Percentiles rank a stretch among this genome's conserved stretches.
These are phyloP conservation scores for Puccinia horiana DNA, from an alignment of 1,284 basidiomycete species.

Conservation along the genomic window DNA sequence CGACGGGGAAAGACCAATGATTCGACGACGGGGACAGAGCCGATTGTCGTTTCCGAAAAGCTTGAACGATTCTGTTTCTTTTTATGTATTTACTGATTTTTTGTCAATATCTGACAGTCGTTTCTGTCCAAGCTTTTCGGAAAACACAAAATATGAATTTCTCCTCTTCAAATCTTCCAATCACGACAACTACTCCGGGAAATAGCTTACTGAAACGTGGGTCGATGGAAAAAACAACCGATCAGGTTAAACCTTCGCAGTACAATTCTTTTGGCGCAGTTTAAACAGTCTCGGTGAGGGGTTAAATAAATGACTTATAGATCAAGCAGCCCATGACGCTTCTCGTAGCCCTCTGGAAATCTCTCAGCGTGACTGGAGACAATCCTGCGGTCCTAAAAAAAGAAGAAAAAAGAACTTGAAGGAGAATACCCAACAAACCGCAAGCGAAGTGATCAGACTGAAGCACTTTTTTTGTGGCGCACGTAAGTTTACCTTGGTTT, in stretches of 20 bases:
- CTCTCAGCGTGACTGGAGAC: neutral
- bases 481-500: neutral
- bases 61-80: no score
- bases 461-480: neutral
- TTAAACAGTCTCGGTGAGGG: neutral
- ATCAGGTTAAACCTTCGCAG: neutral
- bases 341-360: neutral
- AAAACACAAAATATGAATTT: no score
- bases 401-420: neutral
- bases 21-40: neutral
- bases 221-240: neutral
- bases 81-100: no score
- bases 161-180: neutral
- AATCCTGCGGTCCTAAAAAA: neutral
- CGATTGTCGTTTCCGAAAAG: no score
- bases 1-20: conserved; percentile 3
- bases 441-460: neutral
- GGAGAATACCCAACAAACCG: neutral
- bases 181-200: neutral
- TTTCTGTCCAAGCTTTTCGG: no score
- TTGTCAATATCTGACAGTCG: no score
- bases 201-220: neutral
- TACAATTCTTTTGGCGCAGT: neutral
- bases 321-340: neutral
- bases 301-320: neutral